A percentile compares a stretch with the other conserved stretches of the same genome.
These are phyloP conservation scores for Lactarius pseudohatsudake DNA, from an alignment of 768 basidiomycete species.

Conservation along the genomic window DNA sequence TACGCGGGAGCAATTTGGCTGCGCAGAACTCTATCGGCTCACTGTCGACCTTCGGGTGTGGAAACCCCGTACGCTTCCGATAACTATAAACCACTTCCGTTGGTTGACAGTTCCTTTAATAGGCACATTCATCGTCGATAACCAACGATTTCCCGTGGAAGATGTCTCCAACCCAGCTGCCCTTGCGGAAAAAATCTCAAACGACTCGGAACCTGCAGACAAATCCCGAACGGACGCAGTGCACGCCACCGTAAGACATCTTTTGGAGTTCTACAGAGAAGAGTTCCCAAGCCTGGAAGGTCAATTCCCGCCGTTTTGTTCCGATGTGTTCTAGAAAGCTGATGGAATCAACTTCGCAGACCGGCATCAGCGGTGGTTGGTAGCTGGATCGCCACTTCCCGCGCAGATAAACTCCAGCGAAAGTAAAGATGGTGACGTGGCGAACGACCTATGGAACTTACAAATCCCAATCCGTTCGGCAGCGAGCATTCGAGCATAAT, in stretches of 20 bases:
- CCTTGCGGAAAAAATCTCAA: constrained; percentile 6
- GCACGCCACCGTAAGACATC: constrained; percentile 16
- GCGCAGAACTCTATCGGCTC: constrained; percentile 19
- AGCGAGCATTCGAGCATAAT: background rate
- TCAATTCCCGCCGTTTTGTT: background rate
- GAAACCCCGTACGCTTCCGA: constrained; percentile 13
- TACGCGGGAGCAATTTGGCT: constrained; percentile 17
- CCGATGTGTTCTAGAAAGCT: background rate
- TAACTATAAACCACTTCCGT: background rate
- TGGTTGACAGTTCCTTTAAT: background rate
- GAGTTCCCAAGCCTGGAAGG: constrained; percentile 20
- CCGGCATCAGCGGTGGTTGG: constrained; percentile 17
- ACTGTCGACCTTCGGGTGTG: constrained; percentile 16
- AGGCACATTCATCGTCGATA: constrained; percentile 15
- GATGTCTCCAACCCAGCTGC: constrained; percentile 15
- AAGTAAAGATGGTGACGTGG: background rate
- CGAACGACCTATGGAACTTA: constrained; percentile 16
- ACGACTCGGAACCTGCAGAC: background rate
- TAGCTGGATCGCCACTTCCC: constrained; percentile 16
- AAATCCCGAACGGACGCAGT: constrained; percentile 11
- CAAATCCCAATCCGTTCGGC: constrained; percentile 16
- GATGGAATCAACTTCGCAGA: background rate
- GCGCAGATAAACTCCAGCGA: background rate
- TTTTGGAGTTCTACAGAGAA: constrained; percentile 19
- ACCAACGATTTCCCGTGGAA: constrained; percentile 16